These are phyloP conservation scores for Quambalaria eucalypti DNA, from an alignment of 1,284 basidiomycete genomes.

Conservation along the genomic window DNA sequence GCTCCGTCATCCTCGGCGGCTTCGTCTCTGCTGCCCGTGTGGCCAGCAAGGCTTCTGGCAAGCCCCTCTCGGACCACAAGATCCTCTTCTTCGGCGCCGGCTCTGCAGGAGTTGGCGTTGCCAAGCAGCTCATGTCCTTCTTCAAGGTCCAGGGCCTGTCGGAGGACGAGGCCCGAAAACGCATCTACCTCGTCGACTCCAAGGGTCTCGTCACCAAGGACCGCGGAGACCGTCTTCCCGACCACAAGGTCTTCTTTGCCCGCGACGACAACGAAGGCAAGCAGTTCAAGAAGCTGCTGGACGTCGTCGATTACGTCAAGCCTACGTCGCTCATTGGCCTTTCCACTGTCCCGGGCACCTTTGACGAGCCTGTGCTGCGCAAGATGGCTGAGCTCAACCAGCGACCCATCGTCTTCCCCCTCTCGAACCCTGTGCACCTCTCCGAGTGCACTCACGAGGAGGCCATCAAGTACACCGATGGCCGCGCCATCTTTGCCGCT, in stretches of 20 bases:
- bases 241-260: slow-evolving; percentile 38
- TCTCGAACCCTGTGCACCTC: slow-evolving; percentile 82
- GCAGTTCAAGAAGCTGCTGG: slow-evolving; percentile 53
- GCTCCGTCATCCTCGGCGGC: slow-evolving; percentile 70
- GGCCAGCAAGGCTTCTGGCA: slow-evolving; percentile 62
- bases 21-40: slow-evolving; percentile 80
- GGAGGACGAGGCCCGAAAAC: slow-evolving; percentile 35
- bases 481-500: slow-evolving; percentile 67
- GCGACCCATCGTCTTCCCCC: slow-evolving; percentile 85
- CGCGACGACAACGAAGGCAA: slow-evolving; percentile 38
- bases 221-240: slow-evolving; percentile 22
- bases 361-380: slow-evolving; percentile 65
- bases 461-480: slow-evolving; percentile 63
- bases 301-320: slow-evolving; percentile 74
- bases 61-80: slow-evolving; percentile 64
- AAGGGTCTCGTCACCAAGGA: slow-evolving; percentile 43
- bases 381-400: slow-evolving; percentile 76
- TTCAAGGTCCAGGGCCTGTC: slow-evolving; percentile 37
- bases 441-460: slow-evolving; percentile 68
- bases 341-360: slow-evolving; percentile 76
- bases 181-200: slow-evolving; percentile 43
- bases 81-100: slow-evolving; percentile 87
- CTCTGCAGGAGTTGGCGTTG: slow-evolving; percentile 68
- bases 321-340: slow-evolving; percentile 86
- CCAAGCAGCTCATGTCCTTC: slow-evolving; percentile 44